phyloP scores from a whole-genome alignment of 2,329 filamentous ascomycete species.

The Fusarium armeniacum region DNA sequence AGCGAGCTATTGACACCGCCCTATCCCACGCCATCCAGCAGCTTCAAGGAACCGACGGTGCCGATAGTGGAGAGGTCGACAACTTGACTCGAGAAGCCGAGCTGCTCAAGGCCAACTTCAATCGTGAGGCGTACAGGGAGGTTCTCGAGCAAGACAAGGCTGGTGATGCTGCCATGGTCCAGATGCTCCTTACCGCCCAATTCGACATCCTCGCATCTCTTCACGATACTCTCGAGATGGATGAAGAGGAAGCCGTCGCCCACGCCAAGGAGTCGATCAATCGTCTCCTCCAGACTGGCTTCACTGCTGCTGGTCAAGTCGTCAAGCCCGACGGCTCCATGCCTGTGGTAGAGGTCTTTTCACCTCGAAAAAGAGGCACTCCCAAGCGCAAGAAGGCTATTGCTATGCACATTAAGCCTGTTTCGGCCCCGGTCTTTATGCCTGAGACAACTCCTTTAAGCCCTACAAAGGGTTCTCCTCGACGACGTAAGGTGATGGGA shows the following conservation, averaged over 20 bases:
- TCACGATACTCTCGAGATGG: slow-evolving; percentile 84
- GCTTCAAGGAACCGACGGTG: slow-evolving; percentile 69
- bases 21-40: slow-evolving; percentile 87
- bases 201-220: slow-evolving; percentile 92
- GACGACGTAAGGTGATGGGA: slow-evolving; percentile 77
- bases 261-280: slow-evolving; percentile 83
- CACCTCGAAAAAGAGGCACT: slow-evolving; percentile 79
- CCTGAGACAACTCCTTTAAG: slow-evolving; percentile 52
- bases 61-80: slow-evolving; percentile 73
- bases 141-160: slow-evolving; percentile 87
- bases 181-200: slow-evolving; percentile 88
- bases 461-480: slow-evolving; percentile 83
- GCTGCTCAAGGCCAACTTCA: slow-evolving; percentile 84
- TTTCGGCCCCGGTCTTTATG: slow-evolving; percentile 61
- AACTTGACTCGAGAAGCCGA: slow-evolving; percentile 86
- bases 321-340: slow-evolving; percentile 87
- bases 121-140: slow-evolving; percentile 81
- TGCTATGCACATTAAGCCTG: slow-evolving; percentile 59
- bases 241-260: slow-evolving; percentile 83
- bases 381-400: slow-evolving; percentile 78
- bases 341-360: slow-evolving; percentile 74
- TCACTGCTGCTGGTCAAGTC: slow-evolving; percentile 81
- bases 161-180: slow-evolving; percentile 82
- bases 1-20: slow-evolving; percentile 87
- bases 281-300: slow-evolving; percentile 82